Percentiles rank a stretch among this genome's conserved stretches.
phyloP scores from a whole-genome alignment of 768 basidiomycete species.

The Russula earlei region DNA sequence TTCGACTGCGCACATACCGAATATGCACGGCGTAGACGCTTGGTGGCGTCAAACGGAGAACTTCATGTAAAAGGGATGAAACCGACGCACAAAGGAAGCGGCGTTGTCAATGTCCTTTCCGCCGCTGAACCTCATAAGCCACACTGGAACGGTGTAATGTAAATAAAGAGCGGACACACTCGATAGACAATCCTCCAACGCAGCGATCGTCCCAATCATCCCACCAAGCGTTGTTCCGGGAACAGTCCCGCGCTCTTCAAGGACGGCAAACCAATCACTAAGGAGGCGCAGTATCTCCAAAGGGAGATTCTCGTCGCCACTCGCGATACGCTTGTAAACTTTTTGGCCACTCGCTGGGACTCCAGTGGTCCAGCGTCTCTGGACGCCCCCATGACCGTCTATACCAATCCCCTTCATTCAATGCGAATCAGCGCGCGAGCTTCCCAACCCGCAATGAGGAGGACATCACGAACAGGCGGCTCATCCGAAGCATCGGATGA shows the following conservation, averaged over 20 bases:
- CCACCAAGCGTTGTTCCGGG: constrained; percentile 43
- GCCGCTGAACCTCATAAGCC: constrained; percentile 30
- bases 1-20: constrained; percentile 27
- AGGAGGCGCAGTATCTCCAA: constrained; percentile 45
- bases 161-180: constrained; percentile 26
- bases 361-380: constrained; percentile 1
- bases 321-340: constrained; percentile 28
- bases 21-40: constrained; percentile 61
- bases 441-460: background rate
- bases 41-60: constrained; percentile 3
- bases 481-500: background rate
- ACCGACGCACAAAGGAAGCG: constrained; percentile 51
- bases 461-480: background rate
- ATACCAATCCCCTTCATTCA: background rate
- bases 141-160: constrained; percentile 7
- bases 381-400: constrained; percentile 3
- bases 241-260: constrained; percentile 51
- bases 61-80: background rate
- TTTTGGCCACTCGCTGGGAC: constrained; percentile 20
- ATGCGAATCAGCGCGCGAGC: background rate
- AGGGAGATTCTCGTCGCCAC: constrained; percentile 47
- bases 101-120: constrained; percentile 54
- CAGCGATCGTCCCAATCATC: constrained; percentile 40
- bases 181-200: constrained; percentile 45
- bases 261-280: constrained; percentile 48